Evolutionary conservation across 2,329 filamentous ascomycete species (phyloP).

Genomic region (Monosporascus sp.): DNA sequence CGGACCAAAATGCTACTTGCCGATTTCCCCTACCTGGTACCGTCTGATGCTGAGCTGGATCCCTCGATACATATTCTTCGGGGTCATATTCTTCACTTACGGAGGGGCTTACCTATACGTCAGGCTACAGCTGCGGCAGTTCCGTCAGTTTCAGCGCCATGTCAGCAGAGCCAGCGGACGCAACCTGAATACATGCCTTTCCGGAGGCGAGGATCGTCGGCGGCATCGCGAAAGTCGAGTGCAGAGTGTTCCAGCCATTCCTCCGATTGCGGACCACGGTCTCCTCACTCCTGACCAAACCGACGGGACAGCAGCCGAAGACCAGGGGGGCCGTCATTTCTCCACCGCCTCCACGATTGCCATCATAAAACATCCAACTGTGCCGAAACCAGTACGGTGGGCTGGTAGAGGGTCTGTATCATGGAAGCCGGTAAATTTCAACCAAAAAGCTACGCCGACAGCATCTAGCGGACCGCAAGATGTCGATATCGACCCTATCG

Average conservation of each 20-base stretch:
- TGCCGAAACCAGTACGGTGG: constrained; percentile 2
- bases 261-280: constrained; percentile 17
- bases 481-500: constrained; percentile 1
- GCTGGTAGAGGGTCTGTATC: constrained; percentile 10
- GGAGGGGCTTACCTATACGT: constrained; percentile 67
- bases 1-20: constrained; percentile 56
- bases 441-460: constrained; percentile 5
- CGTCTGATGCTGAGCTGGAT: constrained; percentile 65
- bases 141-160: constrained; percentile 26
- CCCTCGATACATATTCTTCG: constrained; percentile 64
- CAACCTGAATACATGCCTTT: not conserved
- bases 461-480: constrained; percentile 1
- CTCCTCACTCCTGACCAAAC: constrained; percentile 12
- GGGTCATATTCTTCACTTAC: constrained; percentile 59
- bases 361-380: constrained; percentile 13
- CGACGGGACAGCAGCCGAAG: constrained; percentile 6
- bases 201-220: constrained; percentile 2
- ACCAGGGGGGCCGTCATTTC: constrained; percentile 14
- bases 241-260: constrained; percentile 16
- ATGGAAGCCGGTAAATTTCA: constrained; percentile 21
- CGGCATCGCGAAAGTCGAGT: constrained; percentile 4
- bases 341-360: constrained; percentile 23
- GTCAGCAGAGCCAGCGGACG: constrained; percentile 13
- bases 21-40: constrained; percentile 62
- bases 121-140: constrained; percentile 35